Evolutionary conservation across 495 filamentous ascomycete genomes (phyloP), one percentile per base, ranked within the genome.

Genomic region (Xylaria cubensis): DNA sequence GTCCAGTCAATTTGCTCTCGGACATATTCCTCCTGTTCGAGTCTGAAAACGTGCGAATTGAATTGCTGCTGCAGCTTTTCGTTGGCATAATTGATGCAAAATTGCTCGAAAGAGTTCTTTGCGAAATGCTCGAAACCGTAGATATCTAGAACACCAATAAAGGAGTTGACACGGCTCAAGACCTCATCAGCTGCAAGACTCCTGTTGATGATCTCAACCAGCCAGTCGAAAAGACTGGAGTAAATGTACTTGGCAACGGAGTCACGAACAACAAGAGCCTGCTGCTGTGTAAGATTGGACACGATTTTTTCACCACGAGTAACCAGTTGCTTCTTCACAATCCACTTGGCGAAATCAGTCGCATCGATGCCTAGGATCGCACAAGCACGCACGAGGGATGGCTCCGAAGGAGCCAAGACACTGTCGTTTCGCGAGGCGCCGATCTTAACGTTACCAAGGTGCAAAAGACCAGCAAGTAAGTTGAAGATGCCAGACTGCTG

Each of bases 81-180:
- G 82, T 99, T 99, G 80, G 96, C 96, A 76, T 98, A 99, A 84
- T 99, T 99, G 88, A 99, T 99, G 81, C 96, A 99, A 82, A 99
- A 99, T 80, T 99, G 96, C 82, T 99, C 96, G 76, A 99, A 99
- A 10, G 97, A 98, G 85, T 99, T 99, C 85, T 97, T 98, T 64
- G 97, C 95, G 77, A 99, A 99, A 83, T 99, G 96, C 81, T 99
- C 96, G 80, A 99, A 99, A 55, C 96, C 96, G 85, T 99, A 99
- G 75, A 99, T 99, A 93, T 99, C 96, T 67, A 99, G 89, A 48
- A 99, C 96, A 76, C 96, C 96, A 75, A 99, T 99, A 83, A 99
- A 99, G n/a, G 93, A 94, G 73, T 84, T 88, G 63, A 97, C 94
- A 46, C 92, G 88, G 75, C 84, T 89, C 34, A 97, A 81, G 46